phyloP scores from a whole-genome alignment of 2,329 filamentous ascomycete genomes.

The Apiospora saccharicola region DNA sequence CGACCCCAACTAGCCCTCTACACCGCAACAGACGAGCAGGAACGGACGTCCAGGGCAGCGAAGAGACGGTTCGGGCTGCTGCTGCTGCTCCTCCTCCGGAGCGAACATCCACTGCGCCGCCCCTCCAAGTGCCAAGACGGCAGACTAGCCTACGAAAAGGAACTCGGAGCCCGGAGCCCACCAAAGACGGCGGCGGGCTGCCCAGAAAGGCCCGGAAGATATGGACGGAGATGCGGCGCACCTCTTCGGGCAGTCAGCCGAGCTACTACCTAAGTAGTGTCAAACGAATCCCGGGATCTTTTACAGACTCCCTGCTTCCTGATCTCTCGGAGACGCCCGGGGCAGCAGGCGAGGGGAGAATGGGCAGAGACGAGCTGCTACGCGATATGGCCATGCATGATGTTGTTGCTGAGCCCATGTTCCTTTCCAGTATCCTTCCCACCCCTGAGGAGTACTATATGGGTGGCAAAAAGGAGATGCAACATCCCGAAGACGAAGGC shows the following conservation, averaged over 20 bases:
- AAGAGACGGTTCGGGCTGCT: not conserved
- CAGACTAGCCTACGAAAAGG: conserved; percentile 29
- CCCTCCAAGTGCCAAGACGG: conserved; percentile 18
- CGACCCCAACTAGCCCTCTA: not conserved
- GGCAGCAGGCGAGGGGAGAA: conserved; percentile 29
- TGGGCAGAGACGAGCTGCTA: conserved; percentile 34
- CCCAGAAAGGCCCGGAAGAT: conserved; percentile 34
- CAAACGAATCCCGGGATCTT: conserved; percentile 21
- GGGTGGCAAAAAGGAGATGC: not conserved
- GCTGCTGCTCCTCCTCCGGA: not conserved
- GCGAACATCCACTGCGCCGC: not conserved
- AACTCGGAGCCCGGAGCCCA: not conserved
- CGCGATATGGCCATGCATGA: conserved; percentile 36
- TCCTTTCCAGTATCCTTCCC: not conserved
- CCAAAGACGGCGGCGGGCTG: not conserved
- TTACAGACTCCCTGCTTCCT: not conserved
- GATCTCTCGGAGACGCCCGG: not conserved
- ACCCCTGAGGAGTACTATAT: not conserved
- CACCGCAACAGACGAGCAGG: not conserved
- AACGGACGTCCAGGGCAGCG: not conserved
- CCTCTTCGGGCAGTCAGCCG: conserved; percentile 32
- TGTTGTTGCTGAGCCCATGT: not conserved
- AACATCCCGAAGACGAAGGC: not conserved
- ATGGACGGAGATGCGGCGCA: conserved; percentile 41
- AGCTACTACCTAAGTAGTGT: conserved; percentile 31